Evolutionary conservation across 805 yeast genomes (phyloP), one percentile per base, ranked within the genome.

Genomic region (Nakazawaea ishiwadae): DNA sequence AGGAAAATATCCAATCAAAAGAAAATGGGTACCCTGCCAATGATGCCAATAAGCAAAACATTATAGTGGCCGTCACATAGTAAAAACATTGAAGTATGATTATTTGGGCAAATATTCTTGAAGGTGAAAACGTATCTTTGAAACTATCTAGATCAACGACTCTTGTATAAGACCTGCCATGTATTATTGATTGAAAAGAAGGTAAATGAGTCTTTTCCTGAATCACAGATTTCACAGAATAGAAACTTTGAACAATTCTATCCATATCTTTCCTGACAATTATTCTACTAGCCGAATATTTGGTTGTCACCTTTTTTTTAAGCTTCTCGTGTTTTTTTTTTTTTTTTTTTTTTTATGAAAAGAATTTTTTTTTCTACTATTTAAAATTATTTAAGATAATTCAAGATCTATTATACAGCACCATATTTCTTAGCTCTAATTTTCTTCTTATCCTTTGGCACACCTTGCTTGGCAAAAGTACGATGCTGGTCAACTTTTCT

Each of bases 51-150:
- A 81, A 65, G 46, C 73, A 76, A 48, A 89, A 83, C 33, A 87
- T 60, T 5, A 82, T 55, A 1, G 75, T 56, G 1, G 96, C 96
- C 2, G 87, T 75, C 5, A 74, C 53, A 54, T 91, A 91, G 63
- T 90, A 90, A 44, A 86, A 78, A 28, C 77, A 55, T 58, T 91
- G 99, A 19, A 91, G 63, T 17, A 86, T 64, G 5, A 88, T 59
- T 15, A 91, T 91, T 60, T 91, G 98, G 32, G 77, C 56, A 35
- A 79, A 63, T 37, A 82, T 73, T 39, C 79, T 71, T 31, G 66
- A 53, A 1, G 90, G 88, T 1, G 86, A 75, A 18, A 49, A 43
- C 19, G 44, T 45, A 29, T 58, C 61, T 39, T 55, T 56, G 18
- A 55, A 15, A 30, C 51, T 53, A 0, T 60, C 62, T 30, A 48